These are phyloP conservation scores for Trifolium repens DNA, from an alignment of 306 rosid species.

Conservation along the genomic window DNA sequence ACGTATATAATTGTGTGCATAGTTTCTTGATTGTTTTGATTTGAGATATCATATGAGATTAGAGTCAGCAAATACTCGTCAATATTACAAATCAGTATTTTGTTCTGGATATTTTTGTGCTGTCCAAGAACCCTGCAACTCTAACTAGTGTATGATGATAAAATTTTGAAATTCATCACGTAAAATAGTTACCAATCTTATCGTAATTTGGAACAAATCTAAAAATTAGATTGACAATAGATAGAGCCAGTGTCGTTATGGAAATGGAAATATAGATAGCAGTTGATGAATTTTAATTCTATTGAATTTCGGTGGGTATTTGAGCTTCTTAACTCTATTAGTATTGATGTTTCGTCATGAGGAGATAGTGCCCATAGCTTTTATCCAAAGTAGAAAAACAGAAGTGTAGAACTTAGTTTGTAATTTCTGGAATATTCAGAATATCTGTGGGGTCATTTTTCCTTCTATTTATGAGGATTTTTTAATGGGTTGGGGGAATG, in stretches of 20 bases:
- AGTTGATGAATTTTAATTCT: constrained; percentile 4
- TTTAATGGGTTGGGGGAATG: constrained; percentile 3
- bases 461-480: constrained; percentile 8
- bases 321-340: constrained; percentile 9
- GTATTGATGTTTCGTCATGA: constrained; percentile 8
- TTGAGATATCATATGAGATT: constrained; percentile 5
- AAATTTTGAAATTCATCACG: constrained; percentile 6
- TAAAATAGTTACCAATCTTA: neutral
- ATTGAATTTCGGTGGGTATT: constrained; percentile 8
- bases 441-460: neutral
- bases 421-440: neutral
- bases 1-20: neutral
- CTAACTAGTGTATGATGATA: neutral
- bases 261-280: constrained; percentile 3
- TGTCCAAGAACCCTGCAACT: constrained; percentile 28
- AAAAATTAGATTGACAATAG: neutral
- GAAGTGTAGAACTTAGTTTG: constrained; percentile 3
- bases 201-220: constrained; percentile 8
- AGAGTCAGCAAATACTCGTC: constrained; percentile 20
- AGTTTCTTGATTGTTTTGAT: constrained; percentile 20
- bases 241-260: neutral
- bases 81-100: constrained; percentile 4
- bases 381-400: constrained; percentile 14
- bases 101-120: neutral
- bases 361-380: constrained; percentile 5